A percentile compares a stretch with the other conserved stretches of the same genome.
Conservation (phyloP, 2,329 filamentous ascomycete species). For the Gyromitra esculenta region DNA sequence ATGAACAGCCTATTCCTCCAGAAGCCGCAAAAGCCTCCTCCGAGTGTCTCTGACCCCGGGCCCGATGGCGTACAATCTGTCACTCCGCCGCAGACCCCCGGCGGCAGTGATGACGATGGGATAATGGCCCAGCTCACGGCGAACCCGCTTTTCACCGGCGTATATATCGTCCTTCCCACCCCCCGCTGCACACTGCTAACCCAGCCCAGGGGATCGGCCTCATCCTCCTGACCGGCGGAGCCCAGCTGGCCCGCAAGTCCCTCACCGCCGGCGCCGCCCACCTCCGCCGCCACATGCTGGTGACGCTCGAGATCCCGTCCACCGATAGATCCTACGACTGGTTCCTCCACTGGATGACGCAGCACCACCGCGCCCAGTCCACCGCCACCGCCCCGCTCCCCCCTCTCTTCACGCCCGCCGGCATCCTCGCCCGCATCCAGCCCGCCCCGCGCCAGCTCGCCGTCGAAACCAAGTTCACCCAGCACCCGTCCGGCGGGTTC, state of each 20-base stretch:
- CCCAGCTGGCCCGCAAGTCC: conserved; percentile 82
- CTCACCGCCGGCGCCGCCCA: conserved; percentile 76
- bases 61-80: background rate
- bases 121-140: conserved; percentile 63
- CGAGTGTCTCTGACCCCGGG: background rate
- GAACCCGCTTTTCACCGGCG: conserved; percentile 68
- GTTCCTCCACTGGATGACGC: conserved; percentile 93
- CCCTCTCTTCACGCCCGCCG: conserved; percentile 58
- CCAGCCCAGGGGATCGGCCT: conserved; percentile 80
- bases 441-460: conserved; percentile 70
- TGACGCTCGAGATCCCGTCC: conserved; percentile 94
- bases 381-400: background rate
- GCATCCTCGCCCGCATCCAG: conserved; percentile 67
- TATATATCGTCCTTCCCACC: conserved; percentile 57
- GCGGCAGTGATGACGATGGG: conserved; percentile 58
- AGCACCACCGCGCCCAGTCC: conserved; percentile 71
- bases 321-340: conserved; percentile 93
- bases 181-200: background rate
- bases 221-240: conserved; percentile 82
- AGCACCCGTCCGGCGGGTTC: conserved; percentile 72
- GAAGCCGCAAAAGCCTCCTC: background rate
- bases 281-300: conserved; percentile 83
- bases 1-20: conserved; percentile 23
- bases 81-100: conserved; percentile 43
- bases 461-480: conserved; percentile 71